Evolutionary conservation across 192 early-diverging fungal species (phyloP), one percentile per base, ranked within the genome.

Genomic region (Linnemannia hyalina): DNA sequence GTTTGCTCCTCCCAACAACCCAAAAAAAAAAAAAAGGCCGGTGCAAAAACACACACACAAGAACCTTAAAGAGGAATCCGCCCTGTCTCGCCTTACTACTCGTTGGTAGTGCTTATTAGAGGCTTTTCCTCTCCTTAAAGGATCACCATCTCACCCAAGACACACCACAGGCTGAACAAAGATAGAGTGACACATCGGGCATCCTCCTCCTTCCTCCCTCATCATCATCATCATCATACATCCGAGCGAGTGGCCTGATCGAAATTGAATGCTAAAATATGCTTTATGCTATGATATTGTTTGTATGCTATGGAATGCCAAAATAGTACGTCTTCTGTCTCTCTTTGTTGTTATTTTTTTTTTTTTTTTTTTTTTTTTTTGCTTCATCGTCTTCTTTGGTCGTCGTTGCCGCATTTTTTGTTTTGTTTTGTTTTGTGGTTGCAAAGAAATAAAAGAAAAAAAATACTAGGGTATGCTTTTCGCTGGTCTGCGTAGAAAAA

Each of bases 201-300:
- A 57, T 26, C n/a, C 26, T 26, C 55, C 22, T 57, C 55, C 22
- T 57, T 52, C 49, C 44, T 13, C 44, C 44, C 13, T 46, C 47
- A 49, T 49, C 47, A 49, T 13, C 52, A 23, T 55, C 52, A 55
- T 55, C 52, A 55, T 55, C 52, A 23, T 55, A 55, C 52, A 55
- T 55, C 52, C 52, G 52, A 55, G 6, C 22, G 23, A 23, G 52
- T 55, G 52, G 20, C 52, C 52, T 55, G 52, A 55, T 23, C 52
- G 6, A 55, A 55, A 6, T 7, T 23, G 23, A 18, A 26, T 57
- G 55, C 55, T 57, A 26, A 26, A 23, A 55, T 57, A 26, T 57
- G 55, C n/a, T 57, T 57, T 57, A 57, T 57, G 55, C 55, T 57
- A 57, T 57, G 55, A 57, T n/a, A 26, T 23, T 57, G 49, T 57